phyloP scores from a whole-genome alignment of 2,329 filamentous ascomycete species.

The Helotiales sp. region DNA sequence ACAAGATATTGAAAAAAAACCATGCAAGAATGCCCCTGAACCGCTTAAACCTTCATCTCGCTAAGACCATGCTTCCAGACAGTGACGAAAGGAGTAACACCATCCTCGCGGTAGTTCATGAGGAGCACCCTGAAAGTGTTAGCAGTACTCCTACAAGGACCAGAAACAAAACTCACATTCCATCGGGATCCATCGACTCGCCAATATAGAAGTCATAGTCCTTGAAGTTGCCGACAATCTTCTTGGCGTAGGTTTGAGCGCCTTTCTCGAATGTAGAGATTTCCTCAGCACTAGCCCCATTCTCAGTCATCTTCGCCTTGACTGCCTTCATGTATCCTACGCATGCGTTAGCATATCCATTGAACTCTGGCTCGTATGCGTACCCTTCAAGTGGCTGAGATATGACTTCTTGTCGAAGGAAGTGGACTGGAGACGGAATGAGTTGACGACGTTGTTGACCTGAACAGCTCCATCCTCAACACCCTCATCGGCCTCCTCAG shows the following conservation, averaged over 20 bases:
- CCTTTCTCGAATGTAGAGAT: conserved; percentile 79
- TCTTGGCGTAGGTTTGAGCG: conserved; percentile 74
- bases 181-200: conserved; percentile 89
- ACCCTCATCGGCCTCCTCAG: conserved; percentile 80
- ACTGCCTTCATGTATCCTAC: conserved; percentile 89
- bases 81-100: conserved; percentile 82
- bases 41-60: conserved; percentile 86
- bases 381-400: conserved; percentile 83
- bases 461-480: conserved; percentile 68
- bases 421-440: conserved; percentile 83
- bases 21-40: neutral
- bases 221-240: conserved; percentile 81
- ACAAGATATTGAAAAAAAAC: neutral
- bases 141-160: conserved; percentile 5
- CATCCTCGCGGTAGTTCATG: conserved; percentile 97
- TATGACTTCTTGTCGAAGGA: conserved; percentile 87
- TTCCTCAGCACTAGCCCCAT: conserved; percentile 60
- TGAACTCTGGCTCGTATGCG: conserved; percentile 27
- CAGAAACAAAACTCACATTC: conserved; percentile 67
- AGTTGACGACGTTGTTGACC: conserved; percentile 92
- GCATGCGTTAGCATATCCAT: conserved; percentile 14
- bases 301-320: conserved; percentile 67
- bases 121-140: conserved; percentile 61
- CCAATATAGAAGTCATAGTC: conserved; percentile 95
- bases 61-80: conserved; percentile 94